Base-by-base conservation (phyloP, 208 protist species). In the Tetramitus jugosus region DNA sequence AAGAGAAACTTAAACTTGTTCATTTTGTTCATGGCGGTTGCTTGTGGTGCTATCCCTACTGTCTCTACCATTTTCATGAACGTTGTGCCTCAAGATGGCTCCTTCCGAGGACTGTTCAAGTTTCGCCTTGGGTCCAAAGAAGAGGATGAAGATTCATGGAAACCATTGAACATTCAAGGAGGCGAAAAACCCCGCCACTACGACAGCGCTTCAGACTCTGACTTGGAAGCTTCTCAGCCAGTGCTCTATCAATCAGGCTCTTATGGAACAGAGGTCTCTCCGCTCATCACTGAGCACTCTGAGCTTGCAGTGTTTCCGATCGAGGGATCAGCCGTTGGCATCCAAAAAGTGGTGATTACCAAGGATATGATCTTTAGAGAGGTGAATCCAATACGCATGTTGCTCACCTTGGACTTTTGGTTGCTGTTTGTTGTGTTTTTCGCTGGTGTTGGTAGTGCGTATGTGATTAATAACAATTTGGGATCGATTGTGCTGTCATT, bases 401-500 rank as follows among this genome's bases (percentile, higher is more conserved):
- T 71, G 2, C 20, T 71, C 1, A 71, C 65, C 20, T n/a, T 71
- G 17, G 65, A 71, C n/a, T 71, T 71, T 71, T 71, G 35, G 4
- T 40, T 71, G 20, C 7, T 71, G 4, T 71, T 71, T 31, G 49
- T 49, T 35, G 17, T 71, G 0, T 71, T 40, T 26, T 26, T 31
- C 1, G 35, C 35, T n/a, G 65, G 39, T 17, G 17, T 49, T 49
- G 40, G 37, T 26, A 14, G 39, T 33, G 65, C 39, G 20, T 29
- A 49, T 49, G 35, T 29, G 10, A n/a, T 71, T n/a, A 71, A 49
- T 49, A 71, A 71, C 39, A 71, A 71, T 71, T 49, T 71, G 20
- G 65, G 65, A 49, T 3, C 14, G 23, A 3, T 71, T 0, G 65
- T 71, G 29, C 33, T 35, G 39, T 23, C 39, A 14, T 71, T 49